A percentile compares a stretch with the other conserved stretches of the same genome.
Evolutionary conservation across 805 yeast genomes (phyloP).

Genomic region (Metschnikowia koreensis): DNA sequence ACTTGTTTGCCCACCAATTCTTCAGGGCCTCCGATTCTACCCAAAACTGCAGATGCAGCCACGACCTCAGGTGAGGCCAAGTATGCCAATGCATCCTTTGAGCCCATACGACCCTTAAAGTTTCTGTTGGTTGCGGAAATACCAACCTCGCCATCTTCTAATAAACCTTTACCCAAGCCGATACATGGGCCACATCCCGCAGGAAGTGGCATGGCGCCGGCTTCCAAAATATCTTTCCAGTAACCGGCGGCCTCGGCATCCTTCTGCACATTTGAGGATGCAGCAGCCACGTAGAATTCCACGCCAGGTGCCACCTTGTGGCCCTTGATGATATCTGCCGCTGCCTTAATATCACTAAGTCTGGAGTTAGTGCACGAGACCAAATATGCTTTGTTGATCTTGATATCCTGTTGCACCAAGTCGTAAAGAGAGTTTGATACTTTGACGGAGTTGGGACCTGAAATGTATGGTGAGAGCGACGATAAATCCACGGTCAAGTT

Average conservation of each 20-base stretch:
- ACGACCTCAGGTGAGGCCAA: constrained; percentile 97
- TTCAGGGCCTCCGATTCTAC: constrained; percentile 89
- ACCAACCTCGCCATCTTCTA: constrained; percentile 96
- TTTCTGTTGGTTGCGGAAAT: constrained; percentile 98
- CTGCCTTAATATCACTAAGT: constrained; percentile 87
- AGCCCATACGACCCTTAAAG: constrained; percentile 99
- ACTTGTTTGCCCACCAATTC: constrained; percentile 63
- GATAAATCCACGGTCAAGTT: constrained; percentile 76
- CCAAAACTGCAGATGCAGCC: constrained; percentile 96
- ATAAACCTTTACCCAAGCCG: constrained; percentile 91
- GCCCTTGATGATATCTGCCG: constrained; percentile 83
- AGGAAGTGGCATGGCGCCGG: constrained; percentile 93
- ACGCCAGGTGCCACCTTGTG: constrained; percentile 85
- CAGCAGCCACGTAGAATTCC: constrained; percentile 96
- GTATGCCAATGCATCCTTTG: constrained; percentile 92
- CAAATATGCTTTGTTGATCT: constrained; percentile 88
- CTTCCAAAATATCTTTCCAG: constrained; percentile 84
- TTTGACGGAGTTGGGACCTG: constrained; percentile 98
- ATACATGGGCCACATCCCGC: constrained; percentile 99
- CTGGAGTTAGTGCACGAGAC: constrained; percentile 98
- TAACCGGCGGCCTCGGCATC: constrained; percentile 92
- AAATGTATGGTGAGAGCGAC: constrained; percentile 80
- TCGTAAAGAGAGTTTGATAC: constrained; percentile 76
- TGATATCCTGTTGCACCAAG: constrained; percentile 67
- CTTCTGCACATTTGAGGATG: constrained; percentile 86